Conservation (phyloP, 164 flowering plant species). For the Echeveria elegans region DNA sequence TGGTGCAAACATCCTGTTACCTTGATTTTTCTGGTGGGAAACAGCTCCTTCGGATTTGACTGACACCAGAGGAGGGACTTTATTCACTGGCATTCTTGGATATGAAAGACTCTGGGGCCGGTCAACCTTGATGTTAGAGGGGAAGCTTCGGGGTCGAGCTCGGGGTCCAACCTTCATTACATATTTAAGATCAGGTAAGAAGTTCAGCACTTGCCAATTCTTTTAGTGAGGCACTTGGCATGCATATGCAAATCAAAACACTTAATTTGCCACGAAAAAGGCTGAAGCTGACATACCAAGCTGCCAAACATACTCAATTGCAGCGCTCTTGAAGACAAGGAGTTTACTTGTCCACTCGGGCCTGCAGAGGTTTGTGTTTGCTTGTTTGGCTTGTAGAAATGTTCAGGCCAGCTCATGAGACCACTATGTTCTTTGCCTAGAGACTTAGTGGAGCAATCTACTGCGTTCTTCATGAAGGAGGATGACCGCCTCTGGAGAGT, state of each 20-base stretch:
- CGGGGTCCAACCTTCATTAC: slow-evolving; percentile 21
- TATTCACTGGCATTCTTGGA: slow-evolving; percentile 34
- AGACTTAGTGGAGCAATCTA: slow-evolving; percentile 36
- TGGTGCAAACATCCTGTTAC: slow-evolving; percentile 18
- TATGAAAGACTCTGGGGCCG: slow-evolving; percentile 43
- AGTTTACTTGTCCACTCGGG: slow-evolving; percentile 21
- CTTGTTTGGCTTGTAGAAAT: slow-evolving; percentile 24
- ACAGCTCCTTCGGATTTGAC: slow-evolving; percentile 66
- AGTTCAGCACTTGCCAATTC: not conserved
- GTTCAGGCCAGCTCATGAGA: slow-evolving; percentile 90
- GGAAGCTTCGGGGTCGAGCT: slow-evolving; percentile 27
- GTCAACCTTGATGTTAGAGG: slow-evolving; percentile 12
- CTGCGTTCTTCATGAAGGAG: slow-evolving; percentile 34
- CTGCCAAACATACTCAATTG: slow-evolving; percentile 66
- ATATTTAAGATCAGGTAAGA: not conserved
- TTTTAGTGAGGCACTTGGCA: not conserved
- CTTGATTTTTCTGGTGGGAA: slow-evolving; percentile 11
- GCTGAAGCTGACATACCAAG: slow-evolving; percentile 33
- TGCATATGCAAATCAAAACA: not conserved
- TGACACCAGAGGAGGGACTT: slow-evolving; percentile 30
- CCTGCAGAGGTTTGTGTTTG: slow-evolving; percentile 22
- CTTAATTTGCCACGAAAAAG: not conserved
- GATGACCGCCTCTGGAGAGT: slow-evolving; percentile 34
- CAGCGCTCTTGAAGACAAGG: slow-evolving; percentile 56
- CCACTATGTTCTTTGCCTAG: slow-evolving; percentile 47